A percentile compares a stretch with the other conserved stretches of the same genome.
Evolutionary conservation across 2,329 filamentous ascomycete species (phyloP).

Genomic region (Xylariaceae sp.): DNA sequence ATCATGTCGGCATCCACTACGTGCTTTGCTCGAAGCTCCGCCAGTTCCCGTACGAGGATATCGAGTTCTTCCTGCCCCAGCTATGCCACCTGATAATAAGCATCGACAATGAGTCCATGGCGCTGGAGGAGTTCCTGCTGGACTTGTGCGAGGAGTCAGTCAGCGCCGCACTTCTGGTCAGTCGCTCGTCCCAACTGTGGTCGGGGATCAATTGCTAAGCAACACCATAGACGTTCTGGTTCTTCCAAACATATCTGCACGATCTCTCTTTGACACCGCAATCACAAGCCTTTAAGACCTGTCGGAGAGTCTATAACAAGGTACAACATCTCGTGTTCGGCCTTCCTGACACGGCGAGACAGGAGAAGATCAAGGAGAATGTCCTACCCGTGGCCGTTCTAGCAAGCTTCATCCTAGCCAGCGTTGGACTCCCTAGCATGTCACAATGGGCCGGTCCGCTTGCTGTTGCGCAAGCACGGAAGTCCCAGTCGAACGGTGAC

Average conservation of each 20-base stretch:
- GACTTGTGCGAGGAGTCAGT: conserved; percentile 85
- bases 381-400: conserved; percentile 73
- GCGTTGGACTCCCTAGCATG: conserved; percentile 67
- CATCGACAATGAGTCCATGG: conserved; percentile 88
- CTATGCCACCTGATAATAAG: conserved; percentile 84
- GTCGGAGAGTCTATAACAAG: conserved; percentile 79
- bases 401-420: conserved; percentile 73
- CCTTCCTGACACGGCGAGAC: conserved; percentile 59
- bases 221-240: conserved; percentile 69
- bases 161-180: conserved; percentile 73
- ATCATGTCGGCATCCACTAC: conserved; percentile 86
- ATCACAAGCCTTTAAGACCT: conserved; percentile 74
- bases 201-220: conserved; percentile 24
- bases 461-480: conserved; percentile 74
- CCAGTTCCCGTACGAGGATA: conserved; percentile 84
- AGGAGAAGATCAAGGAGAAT: conserved; percentile 78
- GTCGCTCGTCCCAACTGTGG: conserved; percentile 30
- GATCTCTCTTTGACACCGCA: conserved; percentile 72
- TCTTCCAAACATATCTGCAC: conserved; percentile 82
- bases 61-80: conserved; percentile 87
- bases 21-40: conserved; percentile 83
- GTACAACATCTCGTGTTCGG: conserved; percentile 86
- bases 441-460: conserved; percentile 75
- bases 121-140: conserved; percentile 79
- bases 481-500: conserved; percentile 60